Percentiles rank a stretch among this genome's conserved stretches.
These are phyloP conservation scores for Alternaria infectoria DNA, from an alignment of 2,329 filamentous ascomycete genomes.

Conservation along the genomic window DNA sequence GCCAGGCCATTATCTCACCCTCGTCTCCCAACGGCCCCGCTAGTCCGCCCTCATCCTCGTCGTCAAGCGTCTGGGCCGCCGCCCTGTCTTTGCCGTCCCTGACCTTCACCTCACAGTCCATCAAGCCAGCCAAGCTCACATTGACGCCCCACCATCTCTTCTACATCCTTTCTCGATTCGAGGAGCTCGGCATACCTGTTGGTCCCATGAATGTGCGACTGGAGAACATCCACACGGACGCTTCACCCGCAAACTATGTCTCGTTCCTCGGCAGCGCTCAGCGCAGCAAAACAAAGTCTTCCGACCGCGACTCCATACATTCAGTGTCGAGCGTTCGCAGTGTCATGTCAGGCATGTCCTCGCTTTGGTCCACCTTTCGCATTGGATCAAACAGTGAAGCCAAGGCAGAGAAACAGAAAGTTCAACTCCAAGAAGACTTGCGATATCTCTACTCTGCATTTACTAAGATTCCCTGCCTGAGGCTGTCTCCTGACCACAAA, in stretches of 20 bases:
- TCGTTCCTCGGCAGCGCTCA: constrained; percentile 90
- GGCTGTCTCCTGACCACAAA: constrained; percentile 89
- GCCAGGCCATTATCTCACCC: constrained; percentile 52
- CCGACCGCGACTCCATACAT: constrained; percentile 88
- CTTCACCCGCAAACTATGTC: constrained; percentile 88
- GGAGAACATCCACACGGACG: constrained; percentile 90
- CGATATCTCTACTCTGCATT: constrained; percentile 98
- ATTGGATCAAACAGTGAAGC: constrained; percentile 80
- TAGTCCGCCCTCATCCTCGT: constrained; percentile 62
- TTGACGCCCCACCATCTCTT: constrained; percentile 96
- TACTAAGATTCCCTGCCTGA: constrained; percentile 94
- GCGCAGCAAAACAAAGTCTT: constrained; percentile 76
- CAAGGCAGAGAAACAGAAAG: constrained; percentile 88
- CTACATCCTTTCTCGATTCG: constrained; percentile 93
- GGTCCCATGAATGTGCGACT: constrained; percentile 95
- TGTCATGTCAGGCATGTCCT: constrained; percentile 96
- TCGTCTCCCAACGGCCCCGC: constrained; percentile 46
- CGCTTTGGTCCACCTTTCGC: constrained; percentile 87
- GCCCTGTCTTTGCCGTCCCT: constrained; percentile 87
- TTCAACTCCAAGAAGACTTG: constrained; percentile 80
- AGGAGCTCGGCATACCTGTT: constrained; percentile 87
- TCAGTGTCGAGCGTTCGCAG: constrained; percentile 96
- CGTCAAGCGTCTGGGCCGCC: constrained; percentile 75
- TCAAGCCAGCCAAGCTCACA: constrained; percentile 89
- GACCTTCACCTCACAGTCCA: constrained; percentile 80